Conservation (phyloP, 352 stramenopile genomes). For the Pythium brachiatum region DNA sequence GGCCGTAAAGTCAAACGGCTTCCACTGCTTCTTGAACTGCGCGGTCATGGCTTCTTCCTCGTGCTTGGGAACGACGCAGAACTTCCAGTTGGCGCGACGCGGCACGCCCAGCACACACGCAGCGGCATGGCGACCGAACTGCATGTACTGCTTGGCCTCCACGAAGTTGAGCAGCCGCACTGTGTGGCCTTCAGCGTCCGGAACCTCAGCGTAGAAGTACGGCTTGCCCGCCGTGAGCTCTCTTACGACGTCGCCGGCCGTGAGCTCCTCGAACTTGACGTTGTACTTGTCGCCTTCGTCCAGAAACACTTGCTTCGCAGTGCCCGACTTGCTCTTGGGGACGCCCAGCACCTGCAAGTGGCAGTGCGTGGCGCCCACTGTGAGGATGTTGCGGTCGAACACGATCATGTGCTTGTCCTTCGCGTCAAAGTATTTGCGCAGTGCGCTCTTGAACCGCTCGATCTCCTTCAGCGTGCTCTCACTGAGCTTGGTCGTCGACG, state of each 20-base stretch:
- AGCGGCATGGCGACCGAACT: constrained; percentile 72
- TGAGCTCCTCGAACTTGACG: constrained; percentile 60
- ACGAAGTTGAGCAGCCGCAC: constrained; percentile 59
- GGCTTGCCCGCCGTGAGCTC: constrained; percentile 39
- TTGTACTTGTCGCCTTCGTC: constrained; percentile 72
- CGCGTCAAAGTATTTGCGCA: constrained; percentile 58
- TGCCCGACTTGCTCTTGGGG: constrained; percentile 38
- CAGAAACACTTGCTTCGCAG: constrained; percentile 48
- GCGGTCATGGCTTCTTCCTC: constrained; percentile 70
- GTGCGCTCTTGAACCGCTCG: constrained; percentile 57
- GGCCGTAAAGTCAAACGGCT: constrained; percentile 72
- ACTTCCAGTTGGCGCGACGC: constrained; percentile 78
- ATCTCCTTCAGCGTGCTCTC: constrained; percentile 47
- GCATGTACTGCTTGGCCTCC: constrained; percentile 79
- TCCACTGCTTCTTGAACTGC: constrained; percentile 61
- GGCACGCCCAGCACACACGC: constrained; percentile 63
- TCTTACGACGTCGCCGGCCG: constrained; percentile 34
- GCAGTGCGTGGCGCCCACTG: constrained; percentile 66
- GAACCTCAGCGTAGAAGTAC: constrained; percentile 70
- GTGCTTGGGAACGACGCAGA: constrained; percentile 69
- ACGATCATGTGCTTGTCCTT: constrained; percentile 73
- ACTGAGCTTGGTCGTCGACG: constrained; percentile 49
- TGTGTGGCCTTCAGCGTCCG: constrained; percentile 36
- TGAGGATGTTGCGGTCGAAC: constrained; percentile 77
- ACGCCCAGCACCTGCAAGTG: constrained; percentile 75